These are phyloP conservation scores for Cucurbita ficifolia DNA, from an alignment of 306 rosid species.

Conservation along the genomic window DNA sequence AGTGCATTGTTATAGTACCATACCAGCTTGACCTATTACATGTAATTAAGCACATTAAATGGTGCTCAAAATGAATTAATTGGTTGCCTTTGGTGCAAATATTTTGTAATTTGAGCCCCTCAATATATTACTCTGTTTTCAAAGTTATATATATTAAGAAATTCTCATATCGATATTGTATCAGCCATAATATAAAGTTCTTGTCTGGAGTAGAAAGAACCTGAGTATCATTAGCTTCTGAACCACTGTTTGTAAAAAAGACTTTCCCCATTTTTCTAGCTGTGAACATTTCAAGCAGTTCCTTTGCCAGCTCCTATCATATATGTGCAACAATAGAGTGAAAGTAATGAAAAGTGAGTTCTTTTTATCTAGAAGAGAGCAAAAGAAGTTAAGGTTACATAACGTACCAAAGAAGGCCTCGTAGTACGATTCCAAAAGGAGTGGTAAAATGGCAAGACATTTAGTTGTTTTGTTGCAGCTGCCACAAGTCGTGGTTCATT, in stretches of 20 bases:
- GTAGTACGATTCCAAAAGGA: constrained; percentile 98
- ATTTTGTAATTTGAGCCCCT: neutral
- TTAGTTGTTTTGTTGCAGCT: constrained; percentile 69
- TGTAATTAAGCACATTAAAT: neutral
- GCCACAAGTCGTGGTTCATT: constrained; percentile 73
- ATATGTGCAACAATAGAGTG: neutral
- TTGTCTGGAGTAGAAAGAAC: constrained; percentile 22
- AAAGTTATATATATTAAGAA: neutral
- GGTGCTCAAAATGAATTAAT: neutral
- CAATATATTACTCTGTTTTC: neutral
- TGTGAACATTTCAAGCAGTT: constrained; percentile 58
- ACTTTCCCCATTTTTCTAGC: constrained; percentile 81
- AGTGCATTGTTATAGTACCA: constrained; percentile 96
- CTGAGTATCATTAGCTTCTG: constrained; percentile 99
- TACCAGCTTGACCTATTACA: constrained; percentile 74
- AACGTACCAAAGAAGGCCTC: constrained; percentile 74
- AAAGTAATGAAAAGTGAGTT: neutral
- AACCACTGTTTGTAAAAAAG: constrained; percentile 80
- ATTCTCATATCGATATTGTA: neutral
- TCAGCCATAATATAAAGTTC: neutral
- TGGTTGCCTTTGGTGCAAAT: neutral
- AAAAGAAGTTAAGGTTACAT: constrained; percentile 1
- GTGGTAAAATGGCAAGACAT: constrained; percentile 90
- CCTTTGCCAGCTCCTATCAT: constrained; percentile 75
- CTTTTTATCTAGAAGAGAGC: neutral